Conservation (phyloP, 768 basidiomycete species). For the Phaeolepiota aurea region DNA sequence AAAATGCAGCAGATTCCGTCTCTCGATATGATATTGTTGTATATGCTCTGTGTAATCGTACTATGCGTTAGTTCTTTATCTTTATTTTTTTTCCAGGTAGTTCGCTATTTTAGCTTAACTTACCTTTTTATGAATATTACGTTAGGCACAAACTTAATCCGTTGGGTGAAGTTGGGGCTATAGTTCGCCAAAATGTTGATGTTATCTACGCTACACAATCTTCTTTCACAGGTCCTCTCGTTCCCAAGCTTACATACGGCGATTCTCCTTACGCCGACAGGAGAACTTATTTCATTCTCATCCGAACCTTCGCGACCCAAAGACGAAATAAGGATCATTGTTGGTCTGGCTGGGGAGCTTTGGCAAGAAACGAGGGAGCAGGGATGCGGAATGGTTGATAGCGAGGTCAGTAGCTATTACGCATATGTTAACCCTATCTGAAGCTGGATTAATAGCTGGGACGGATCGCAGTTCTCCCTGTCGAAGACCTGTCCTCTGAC, state of each 20-base stretch:
- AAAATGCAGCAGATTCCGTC: neutral
- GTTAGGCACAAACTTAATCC: no score
- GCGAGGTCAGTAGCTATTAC: constrained; percentile 45
- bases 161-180: neutral
- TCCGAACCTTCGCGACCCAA: constrained; percentile 48
- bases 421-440: no score
- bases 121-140: neutral
- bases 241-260: constrained; percentile 62
- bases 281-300: constrained; percentile 64
- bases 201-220: constrained; percentile 56
- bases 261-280: constrained; percentile 62
- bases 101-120: no score
- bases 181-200: constrained; percentile 48
- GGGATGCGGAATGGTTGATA: constrained; percentile 66
- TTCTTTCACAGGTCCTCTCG: constrained; percentile 54
- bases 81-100: neutral
- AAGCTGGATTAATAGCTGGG: constrained; percentile 41
- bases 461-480: constrained; percentile 58
- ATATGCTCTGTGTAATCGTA: neutral
- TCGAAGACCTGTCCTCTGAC: constrained; percentile 30
- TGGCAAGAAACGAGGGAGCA: constrained; percentile 71
- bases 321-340: constrained; percentile 66
- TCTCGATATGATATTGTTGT: no score
- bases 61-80: neutral
- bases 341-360: constrained; percentile 64